Conservation (phyloP, 768 basidiomycete genomes). For the Psilocybe sp. region DNA sequence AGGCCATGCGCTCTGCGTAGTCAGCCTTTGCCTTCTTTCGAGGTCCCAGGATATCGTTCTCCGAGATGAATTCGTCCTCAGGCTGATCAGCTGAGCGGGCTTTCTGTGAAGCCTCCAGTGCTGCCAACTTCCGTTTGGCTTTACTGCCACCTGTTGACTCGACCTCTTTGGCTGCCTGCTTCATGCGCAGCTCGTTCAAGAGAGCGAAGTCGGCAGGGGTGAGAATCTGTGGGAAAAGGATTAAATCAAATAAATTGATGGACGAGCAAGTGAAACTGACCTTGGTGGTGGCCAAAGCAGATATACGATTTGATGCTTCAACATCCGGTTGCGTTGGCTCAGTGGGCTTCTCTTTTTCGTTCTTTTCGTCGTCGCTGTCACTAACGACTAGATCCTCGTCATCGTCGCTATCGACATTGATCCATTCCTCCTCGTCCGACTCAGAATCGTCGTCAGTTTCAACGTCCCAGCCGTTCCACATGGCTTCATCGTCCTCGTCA, state of each 20-base stretch:
- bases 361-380: slow-evolving; percentile 77
- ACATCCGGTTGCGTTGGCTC: slow-evolving; percentile 16
- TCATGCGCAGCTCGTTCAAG: slow-evolving; percentile 81
- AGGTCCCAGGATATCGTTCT: slow-evolving; percentile 89
- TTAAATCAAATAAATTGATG: background rate
- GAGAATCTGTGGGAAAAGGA: slow-evolving; percentile 63
- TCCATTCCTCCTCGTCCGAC: slow-evolving; percentile 71
- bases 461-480: slow-evolving; percentile 89
- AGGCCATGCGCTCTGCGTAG: slow-evolving; percentile 91
- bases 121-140: slow-evolving; percentile 87
- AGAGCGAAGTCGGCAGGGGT: slow-evolving; percentile 96
- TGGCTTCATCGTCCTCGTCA: slow-evolving; percentile 58
- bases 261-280: slow-evolving; percentile 30
- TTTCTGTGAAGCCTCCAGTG: slow-evolving; percentile 72
- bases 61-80: slow-evolving; percentile 72
- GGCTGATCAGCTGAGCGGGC: slow-evolving; percentile 36
- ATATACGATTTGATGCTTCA: slow-evolving; percentile 35
- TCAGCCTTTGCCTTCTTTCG: slow-evolving; percentile 91
- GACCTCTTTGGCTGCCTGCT: slow-evolving; percentile 71
- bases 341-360: slow-evolving; percentile 25
- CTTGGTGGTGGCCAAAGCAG: slow-evolving; percentile 79
- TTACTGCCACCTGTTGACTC: slow-evolving; percentile 67
- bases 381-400: slow-evolving; percentile 71
- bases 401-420: slow-evolving; percentile 74
- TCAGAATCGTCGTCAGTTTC: slow-evolving; percentile 65